These are phyloP conservation scores for Hypoxylon rickii DNA, from an alignment of 495 filamentous ascomycete species.

Conservation along the genomic window DNA sequence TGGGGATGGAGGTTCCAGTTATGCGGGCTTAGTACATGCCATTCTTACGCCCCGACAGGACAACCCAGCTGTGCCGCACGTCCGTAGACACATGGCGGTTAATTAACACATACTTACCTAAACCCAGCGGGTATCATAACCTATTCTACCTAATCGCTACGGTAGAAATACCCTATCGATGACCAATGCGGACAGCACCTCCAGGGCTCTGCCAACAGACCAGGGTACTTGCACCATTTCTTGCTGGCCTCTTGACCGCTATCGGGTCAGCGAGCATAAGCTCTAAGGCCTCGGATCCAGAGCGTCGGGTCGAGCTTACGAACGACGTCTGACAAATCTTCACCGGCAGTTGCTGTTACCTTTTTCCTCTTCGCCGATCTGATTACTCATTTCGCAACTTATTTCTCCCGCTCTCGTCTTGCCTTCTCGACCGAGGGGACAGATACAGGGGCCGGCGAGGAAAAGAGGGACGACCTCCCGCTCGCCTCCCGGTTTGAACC, in stretches of 20 bases:
- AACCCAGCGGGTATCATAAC: conserved; percentile 1
- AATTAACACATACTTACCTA: conserved; percentile 4
- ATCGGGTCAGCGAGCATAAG: conserved; percentile 29
- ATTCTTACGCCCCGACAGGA: neutral
- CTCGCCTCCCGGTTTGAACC: too few species aligned
- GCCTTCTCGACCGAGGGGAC: too few species aligned
- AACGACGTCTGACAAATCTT: conserved; percentile 21
- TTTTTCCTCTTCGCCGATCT: neutral
- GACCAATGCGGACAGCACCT: neutral
- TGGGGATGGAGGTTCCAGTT: neutral
- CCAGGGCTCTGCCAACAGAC: too few species aligned
- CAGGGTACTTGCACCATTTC: too few species aligned
- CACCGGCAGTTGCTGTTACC: conserved; percentile 21
- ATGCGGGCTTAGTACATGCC: conserved; percentile 16
- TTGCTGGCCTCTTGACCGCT: conserved; percentile 20
- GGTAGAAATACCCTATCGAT: too few species aligned
- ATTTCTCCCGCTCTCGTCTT: neutral
- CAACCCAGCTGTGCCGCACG: neutral
- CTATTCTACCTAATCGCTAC: too few species aligned
- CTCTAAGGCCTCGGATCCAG: conserved; percentile 32
- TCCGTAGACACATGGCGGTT: neutral
- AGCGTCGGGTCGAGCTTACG: conserved; percentile 22
- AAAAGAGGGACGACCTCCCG: too few species aligned
- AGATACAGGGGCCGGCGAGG: too few species aligned
- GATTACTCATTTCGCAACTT: neutral